Conservation (phyloP, 1,139 yeast species). For the Komagataea norvegica region DNA sequence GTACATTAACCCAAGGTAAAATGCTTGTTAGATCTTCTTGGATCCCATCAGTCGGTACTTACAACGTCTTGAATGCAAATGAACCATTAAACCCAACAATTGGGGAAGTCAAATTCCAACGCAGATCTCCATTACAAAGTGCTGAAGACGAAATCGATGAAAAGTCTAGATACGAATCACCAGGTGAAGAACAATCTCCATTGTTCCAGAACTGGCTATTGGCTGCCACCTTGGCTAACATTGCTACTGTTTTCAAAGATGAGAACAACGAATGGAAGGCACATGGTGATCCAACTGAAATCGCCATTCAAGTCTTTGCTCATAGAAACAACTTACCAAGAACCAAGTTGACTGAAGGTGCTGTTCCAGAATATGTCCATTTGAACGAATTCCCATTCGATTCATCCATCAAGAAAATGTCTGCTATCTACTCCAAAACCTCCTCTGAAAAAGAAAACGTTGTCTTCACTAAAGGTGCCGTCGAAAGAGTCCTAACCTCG, state of each 20-base stretch:
- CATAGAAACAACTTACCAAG: slow-evolving; percentile 47
- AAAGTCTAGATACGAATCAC: slow-evolving; percentile 21
- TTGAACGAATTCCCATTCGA: slow-evolving; percentile 73
- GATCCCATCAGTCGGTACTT: slow-evolving; percentile 75
- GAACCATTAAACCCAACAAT: slow-evolving; percentile 72
- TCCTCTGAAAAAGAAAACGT: slow-evolving; percentile 30
- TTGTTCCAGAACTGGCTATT: slow-evolving; percentile 45
- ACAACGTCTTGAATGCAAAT: slow-evolving; percentile 51
- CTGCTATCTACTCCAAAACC: slow-evolving; percentile 47
- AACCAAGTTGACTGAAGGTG: slow-evolving; percentile 36
- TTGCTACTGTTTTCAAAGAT: slow-evolving; percentile 52
- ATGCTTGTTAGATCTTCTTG: slow-evolving; percentile 71
- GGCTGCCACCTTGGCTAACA: slow-evolving; percentile 68
- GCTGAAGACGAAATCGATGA: slow-evolving; percentile 35
- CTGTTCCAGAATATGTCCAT: slow-evolving; percentile 35
- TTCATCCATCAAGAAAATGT: slow-evolving; percentile 72
- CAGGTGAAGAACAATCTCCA: slow-evolving; percentile 27
- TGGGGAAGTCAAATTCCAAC: slow-evolving; percentile 48
- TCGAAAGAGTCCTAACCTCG: slow-evolving; percentile 59
- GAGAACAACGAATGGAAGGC: slow-evolving; percentile 55
- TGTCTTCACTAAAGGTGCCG: slow-evolving; percentile 74
- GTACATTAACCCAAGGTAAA: slow-evolving; percentile 75
- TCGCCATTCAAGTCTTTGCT: slow-evolving; percentile 73
- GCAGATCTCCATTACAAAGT: slow-evolving; percentile 37
- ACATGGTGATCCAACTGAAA: slow-evolving; percentile 82